Base-by-base conservation (phyloP, 176 grass and related monocot species). In the Thinopyrum elongatum region DNA sequence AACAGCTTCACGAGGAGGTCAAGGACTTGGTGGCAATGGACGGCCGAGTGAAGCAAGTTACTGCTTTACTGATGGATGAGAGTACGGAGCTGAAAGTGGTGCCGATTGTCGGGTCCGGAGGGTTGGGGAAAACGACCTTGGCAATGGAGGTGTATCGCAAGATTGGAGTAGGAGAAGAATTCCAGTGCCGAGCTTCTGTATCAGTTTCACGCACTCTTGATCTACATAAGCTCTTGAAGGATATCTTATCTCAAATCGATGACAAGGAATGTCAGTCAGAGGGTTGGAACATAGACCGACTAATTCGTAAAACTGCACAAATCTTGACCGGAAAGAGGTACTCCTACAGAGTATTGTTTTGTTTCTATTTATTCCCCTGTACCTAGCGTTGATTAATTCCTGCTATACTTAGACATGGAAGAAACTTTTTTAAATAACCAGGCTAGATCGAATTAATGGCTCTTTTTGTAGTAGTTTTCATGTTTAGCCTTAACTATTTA, bases 101-200 rank as follows among this genome's bases (percentile, higher is more conserved):
- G 28, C 65, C 76, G 12, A 85, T 84, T 13, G 21, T 74, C 9
- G 87, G 87, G 17, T 62, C 65, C 14, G 83, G 75, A 11, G 85
- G 85, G 16, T 6, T 78, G 16, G 87, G 80, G 0, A 89, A 84
- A 22, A 89, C 76, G 0, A 78, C 73, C 13, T 65, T 79, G 3
- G 82, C 80, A 1, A 85, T 47, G 17, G 66, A 84, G 46, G 81
- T 84, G 7, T 80, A 71, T 1, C 39, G 49, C 30, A 84, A 29
- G 21, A 57, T 89, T 25, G 59, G 38, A 3, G 0, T 44, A 3
- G n/a, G n/a, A n/a, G n/a, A n/a, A n/a, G 38, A 75, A 3, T 83
- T 88, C 4, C 10, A 77, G 0, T 78, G 44, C 5, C 10, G 12
- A 3, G 22, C 14, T 28, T 87, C 33, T 9, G 57, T 74, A 3